Evolutionary conservation across 805 yeast species (phyloP).

Genomic region (Saccharomycopsis vini): DNA sequence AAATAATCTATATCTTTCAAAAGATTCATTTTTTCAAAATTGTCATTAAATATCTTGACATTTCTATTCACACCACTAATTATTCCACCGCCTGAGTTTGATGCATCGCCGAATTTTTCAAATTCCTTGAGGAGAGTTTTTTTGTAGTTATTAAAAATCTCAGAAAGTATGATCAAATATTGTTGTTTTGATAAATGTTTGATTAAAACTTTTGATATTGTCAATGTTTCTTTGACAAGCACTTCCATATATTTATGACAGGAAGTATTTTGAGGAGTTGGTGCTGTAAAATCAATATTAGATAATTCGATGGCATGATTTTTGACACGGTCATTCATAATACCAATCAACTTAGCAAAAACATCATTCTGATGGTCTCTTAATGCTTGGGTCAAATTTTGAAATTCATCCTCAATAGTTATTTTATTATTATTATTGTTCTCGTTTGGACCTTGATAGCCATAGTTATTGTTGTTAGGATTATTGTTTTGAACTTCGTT

Average conservation of each 20-base stretch:
- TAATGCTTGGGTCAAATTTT: slow-evolving; percentile 33
- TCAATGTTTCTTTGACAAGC: slow-evolving; percentile 56
- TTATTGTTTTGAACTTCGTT: slow-evolving; percentile 11
- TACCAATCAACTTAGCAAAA: slow-evolving; percentile 52
- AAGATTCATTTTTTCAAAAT: slow-evolving; percentile 44
- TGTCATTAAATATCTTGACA: slow-evolving; percentile 35
- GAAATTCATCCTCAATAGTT: slow-evolving; percentile 30
- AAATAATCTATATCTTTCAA: slow-evolving; percentile 57
- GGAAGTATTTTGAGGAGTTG: slow-evolving; percentile 28
- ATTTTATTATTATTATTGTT: slow-evolving; percentile 12
- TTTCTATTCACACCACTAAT: not conserved
- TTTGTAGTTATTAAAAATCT: slow-evolving; percentile 45
- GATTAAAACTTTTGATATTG: slow-evolving; percentile 50
- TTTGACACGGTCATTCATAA: slow-evolving; percentile 57
- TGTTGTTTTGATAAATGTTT: slow-evolving; percentile 47
- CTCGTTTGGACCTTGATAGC: not conserved
- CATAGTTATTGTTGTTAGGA: too few relatives aligned
- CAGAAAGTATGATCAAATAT: slow-evolving; percentile 29
- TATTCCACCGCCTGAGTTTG: slow-evolving; percentile 14
- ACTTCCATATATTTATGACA: slow-evolving; percentile 59
- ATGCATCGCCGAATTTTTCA: slow-evolving; percentile 30
- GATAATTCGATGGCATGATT: slow-evolving; percentile 41
- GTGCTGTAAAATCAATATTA: slow-evolving; percentile 42
- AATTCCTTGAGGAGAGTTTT: slow-evolving; percentile 44
- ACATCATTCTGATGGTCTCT: slow-evolving; percentile 57